Base-by-base conservation (phyloP, 768 basidiomycete genomes). In the Rhodotorula toruloides region DNA sequence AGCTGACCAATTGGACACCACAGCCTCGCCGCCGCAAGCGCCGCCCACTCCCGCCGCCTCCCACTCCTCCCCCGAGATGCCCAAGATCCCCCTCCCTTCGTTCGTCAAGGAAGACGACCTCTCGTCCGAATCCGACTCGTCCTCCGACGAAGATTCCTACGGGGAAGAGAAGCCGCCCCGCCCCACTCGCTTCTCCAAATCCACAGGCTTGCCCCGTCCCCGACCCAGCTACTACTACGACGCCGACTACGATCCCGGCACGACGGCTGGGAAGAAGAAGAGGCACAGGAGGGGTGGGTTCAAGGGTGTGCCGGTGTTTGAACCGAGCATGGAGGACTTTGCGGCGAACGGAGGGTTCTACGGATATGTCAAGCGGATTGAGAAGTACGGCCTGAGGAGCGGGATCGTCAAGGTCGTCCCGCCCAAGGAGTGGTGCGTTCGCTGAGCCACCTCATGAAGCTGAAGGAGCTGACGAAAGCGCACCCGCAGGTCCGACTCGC, bases 391-490 rank as follows among this genome's bases (percentile, higher is more conserved):
- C 1, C 83, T 82, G 76, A 82, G 82, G 63, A 91, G 90, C 70
- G 96, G 96, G 31, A 94, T 98, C 70, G 87, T 93, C 67, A 99
- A 99, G 79, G 85, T 99, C 68, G 88, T 99, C 65, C 94, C 94
- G 37, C 94, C 94, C 9, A 84, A 85, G 73, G 89, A 94, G 81
- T 98, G 93, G 93, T 90, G 63, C 75, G 88, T 78, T 25, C 11
- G 11, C 25, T 25, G 22, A 31, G 32, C 36, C n/a, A 32, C 47
- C 42, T 27, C 29, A 11, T 12, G 39, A 4, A 34, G 8, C 22
- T 34, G 32, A n/a, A 10, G n/a, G 40, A 25, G 46, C 29, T 0
- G 6, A 34, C 46, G 46, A 31, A 48, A 31, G 12, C 13, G n/a
- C 27, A 2, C n/a, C 29, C 37, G 44, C 76, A 85, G 91, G 92